Conservation (phyloP, 192 early-diverging fungal genomes). For the Linnemannia elongata region DNA sequence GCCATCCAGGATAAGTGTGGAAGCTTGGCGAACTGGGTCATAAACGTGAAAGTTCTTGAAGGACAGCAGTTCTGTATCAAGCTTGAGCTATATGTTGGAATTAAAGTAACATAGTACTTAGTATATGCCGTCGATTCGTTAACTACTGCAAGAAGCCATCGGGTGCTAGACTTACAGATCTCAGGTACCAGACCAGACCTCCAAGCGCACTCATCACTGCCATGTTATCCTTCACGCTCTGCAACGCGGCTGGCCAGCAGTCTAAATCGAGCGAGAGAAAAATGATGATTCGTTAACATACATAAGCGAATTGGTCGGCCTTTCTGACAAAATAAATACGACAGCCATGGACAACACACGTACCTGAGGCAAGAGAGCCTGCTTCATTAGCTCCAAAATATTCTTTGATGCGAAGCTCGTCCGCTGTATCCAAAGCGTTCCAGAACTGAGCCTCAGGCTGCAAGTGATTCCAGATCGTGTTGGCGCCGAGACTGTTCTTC, state of each 20-base stretch:
- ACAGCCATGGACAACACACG: neutral
- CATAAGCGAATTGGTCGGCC: neutral
- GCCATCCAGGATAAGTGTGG: slow-evolving; percentile 90
- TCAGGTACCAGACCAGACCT: slow-evolving; percentile 90
- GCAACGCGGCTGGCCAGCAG: slow-evolving; percentile 41
- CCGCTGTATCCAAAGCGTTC: slow-evolving; percentile 63
- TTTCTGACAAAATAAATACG: neutral
- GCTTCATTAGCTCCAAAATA: slow-evolving; percentile 68
- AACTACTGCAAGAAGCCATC: neutral
- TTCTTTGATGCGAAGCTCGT: slow-evolving; percentile 69
- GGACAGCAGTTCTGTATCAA: slow-evolving; percentile 89
- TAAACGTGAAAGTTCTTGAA: slow-evolving; percentile 87
- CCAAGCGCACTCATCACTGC: slow-evolving; percentile 66
- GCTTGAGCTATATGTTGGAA: slow-evolving; percentile 71
- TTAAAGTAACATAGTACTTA: neutral
- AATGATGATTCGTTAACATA: neutral
- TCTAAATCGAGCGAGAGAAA: slow-evolving; percentile 10
- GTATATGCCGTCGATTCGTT: neutral
- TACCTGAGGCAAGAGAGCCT: slow-evolving; percentile 28
- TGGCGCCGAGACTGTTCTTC: slow-evolving; percentile 68
- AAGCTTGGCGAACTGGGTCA: slow-evolving; percentile 82
- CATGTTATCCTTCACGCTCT: slow-evolving; percentile 32
- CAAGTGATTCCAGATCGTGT: slow-evolving; percentile 75
- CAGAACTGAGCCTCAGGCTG: slow-evolving; percentile 82
- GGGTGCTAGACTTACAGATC: slow-evolving; percentile 66